Evolutionary conservation across 345 rosid genomes (phyloP), one percentile per base, ranked within the genome.

Genomic region (Geranium brycei): DNA sequence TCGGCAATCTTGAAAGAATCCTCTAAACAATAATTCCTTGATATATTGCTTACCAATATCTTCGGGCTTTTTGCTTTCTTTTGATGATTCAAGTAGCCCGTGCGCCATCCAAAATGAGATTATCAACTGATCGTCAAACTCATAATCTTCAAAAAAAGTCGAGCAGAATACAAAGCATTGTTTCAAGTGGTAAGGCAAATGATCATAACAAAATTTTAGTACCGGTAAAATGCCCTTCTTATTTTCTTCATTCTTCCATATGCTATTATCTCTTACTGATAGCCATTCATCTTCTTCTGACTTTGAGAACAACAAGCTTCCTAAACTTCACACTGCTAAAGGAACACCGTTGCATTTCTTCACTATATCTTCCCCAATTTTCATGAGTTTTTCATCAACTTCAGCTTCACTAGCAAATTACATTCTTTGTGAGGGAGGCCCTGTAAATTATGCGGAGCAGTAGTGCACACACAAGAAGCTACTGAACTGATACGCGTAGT

Each of bases 341-440:
- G 79, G 79, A 19, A 71, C 68, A 0, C 79, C 76, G 7, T n/a
- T 51, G 19, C 76, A 76, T 55, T 62, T 72, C 1, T 14, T 31
- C 1, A 68, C 73, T 17, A 75, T 59, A 63, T 64, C 61, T 15
- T 56, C 31, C 3, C 70, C 76, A 0, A 69, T 66, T 5, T 14
- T 59, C 60, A 51, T 60, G 14, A 76, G 63, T 31, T 66, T 58
- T 15, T 59, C 58, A 28, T 61, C 19, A 5, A 19, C 60, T 4
- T 59, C 59, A 5, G 2, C 28, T 23, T 23, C 28, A 23, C 68
- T 31, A 3, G 17, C 57, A 23, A 72, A 76, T 0, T 2, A 2
- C 28, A 23, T 23, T 23, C 28, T 2, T 23, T 23, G 28, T 23
- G 28, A 23, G 28, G 2, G 28, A 23, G 28, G 28, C 28, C 28